phyloP scores from a whole-genome alignment of 2,329 filamentous ascomycete species.

The Aureobasidium namibiae region DNA sequence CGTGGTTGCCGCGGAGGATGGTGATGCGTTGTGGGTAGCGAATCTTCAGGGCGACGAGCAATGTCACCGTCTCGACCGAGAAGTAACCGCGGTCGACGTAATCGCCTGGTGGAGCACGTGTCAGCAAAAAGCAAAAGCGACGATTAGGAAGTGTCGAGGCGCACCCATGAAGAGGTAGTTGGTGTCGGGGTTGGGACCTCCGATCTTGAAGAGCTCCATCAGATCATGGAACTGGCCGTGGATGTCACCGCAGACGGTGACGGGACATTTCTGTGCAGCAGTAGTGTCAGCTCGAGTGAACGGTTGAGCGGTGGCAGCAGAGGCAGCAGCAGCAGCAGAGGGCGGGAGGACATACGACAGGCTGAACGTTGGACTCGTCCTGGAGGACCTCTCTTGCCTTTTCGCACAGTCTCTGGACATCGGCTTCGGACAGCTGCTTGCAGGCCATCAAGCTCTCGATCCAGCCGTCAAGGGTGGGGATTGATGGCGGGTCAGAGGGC shows the following conservation, averaged over 20 bases:
- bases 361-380: slow-evolving; percentile 97
- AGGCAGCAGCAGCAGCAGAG: too few relatives aligned
- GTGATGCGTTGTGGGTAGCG: slow-evolving; percentile 70
- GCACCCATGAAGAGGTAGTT: slow-evolving; percentile 99
- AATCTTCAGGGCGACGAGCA: slow-evolving; percentile 94
- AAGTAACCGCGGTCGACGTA: slow-evolving; percentile 99
- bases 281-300: not conserved
- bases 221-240: slow-evolving; percentile 98
- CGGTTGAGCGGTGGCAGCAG: not conserved
- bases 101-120: slow-evolving; percentile 55
- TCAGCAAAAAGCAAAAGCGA: slow-evolving; percentile 17
- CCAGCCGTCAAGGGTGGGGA: slow-evolving; percentile 93
- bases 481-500: slow-evolving; percentile 78
- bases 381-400: slow-evolving; percentile 96
- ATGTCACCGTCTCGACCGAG: slow-evolving; percentile 94
- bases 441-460: slow-evolving; percentile 97
- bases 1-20: slow-evolving; percentile 65
- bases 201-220: slow-evolving; percentile 99
- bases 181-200: slow-evolving; percentile 93
- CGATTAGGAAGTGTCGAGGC: slow-evolving; percentile 24
- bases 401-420: slow-evolving; percentile 95
- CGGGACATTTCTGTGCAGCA: slow-evolving; percentile 68
- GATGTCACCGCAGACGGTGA: slow-evolving; percentile 97
- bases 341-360: slow-evolving; percentile 62
- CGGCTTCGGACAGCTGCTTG: slow-evolving; percentile 92